Percentiles rank a stretch among this genome's conserved stretches.
Conservation (phyloP, 768 basidiomycete genomes). For the Collybia nuda region DNA sequence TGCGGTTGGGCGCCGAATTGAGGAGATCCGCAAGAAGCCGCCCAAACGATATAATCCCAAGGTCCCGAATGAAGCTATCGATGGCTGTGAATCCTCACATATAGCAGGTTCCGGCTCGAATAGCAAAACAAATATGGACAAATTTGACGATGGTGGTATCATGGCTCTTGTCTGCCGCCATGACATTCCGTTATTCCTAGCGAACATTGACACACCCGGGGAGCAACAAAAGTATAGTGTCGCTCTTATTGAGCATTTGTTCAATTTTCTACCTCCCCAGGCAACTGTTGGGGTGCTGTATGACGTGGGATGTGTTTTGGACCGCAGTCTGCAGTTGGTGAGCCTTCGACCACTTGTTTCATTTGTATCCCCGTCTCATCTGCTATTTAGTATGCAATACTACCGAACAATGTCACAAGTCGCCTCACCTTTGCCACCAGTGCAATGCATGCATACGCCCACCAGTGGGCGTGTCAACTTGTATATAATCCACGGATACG, state of each 20-base stretch:
- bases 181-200: conserved; percentile 30
- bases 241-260: conserved; percentile 27
- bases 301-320: conserved; percentile 32
- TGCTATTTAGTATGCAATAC: conserved; percentile 21
- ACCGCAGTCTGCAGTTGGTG: conserved; percentile 26
- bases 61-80: conserved; percentile 27
- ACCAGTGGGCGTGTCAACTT: conserved; percentile 36
- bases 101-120: conserved; percentile 25
- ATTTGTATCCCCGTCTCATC: neutral
- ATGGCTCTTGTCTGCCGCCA: conserved; percentile 37
- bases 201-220: conserved; percentile 35
- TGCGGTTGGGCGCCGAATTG: conserved; percentile 23
- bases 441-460: conserved; percentile 38
- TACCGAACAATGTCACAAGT: conserved; percentile 14
- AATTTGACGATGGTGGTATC: conserved; percentile 29
- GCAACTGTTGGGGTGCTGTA: conserved; percentile 25
- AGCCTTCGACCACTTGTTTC: too few species aligned
- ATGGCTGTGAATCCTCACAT: conserved; percentile 28
- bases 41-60: neutral
- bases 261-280: conserved; percentile 21
- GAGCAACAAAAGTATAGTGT: conserved; percentile 37
- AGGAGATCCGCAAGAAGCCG: conserved; percentile 14
- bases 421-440: conserved; percentile 28
- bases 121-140: conserved; percentile 5
- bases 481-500: conserved; percentile 28